Conservation (phyloP, 2,329 filamentous ascomycete genomes). For the Botrytis aclada region DNA sequence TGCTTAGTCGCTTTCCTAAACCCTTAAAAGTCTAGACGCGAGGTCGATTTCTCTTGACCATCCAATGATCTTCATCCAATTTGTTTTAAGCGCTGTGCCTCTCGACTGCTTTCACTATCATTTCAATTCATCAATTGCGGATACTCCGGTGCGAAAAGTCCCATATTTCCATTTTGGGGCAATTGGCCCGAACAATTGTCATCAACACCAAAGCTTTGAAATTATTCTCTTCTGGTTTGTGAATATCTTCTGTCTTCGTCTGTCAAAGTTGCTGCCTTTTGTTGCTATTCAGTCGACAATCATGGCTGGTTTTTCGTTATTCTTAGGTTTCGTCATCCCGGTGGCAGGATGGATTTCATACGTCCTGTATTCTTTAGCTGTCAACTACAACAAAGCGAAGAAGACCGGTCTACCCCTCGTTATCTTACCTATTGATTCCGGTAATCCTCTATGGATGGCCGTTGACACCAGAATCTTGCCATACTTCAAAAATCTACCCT, state of each 20-base stretch:
- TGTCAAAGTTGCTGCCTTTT: background rate
- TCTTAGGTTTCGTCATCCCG: background rate
- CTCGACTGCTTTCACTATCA: background rate
- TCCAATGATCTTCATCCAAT: background rate
- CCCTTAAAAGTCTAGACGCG: background rate
- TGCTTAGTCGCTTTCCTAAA: background rate
- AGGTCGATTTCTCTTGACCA: background rate
- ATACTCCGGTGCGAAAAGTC: background rate
- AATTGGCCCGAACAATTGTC: background rate
- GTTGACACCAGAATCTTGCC: slow-evolving; percentile 8
- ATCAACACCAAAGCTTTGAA: background rate
- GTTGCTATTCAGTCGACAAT: background rate
- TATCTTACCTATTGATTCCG: slow-evolving; percentile 11
- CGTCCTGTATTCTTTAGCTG: background rate
- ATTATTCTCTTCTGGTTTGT: background rate
- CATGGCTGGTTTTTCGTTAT: slow-evolving; percentile 3
- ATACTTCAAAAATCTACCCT: slow-evolving; percentile 12
- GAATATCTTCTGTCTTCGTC: background rate
- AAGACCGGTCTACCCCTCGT: slow-evolving; percentile 6
- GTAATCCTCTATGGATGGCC: slow-evolving; percentile 15
- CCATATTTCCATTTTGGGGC: background rate
- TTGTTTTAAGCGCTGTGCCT: slow-evolving; percentile 2
- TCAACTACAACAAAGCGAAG: slow-evolving; percentile 9
- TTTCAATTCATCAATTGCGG: background rate
- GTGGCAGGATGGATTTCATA: slow-evolving; percentile 8